Evolutionary conservation across 2,329 filamentous ascomycete genomes (phyloP).

Genomic region (Arthrinium puccinioides): DNA sequence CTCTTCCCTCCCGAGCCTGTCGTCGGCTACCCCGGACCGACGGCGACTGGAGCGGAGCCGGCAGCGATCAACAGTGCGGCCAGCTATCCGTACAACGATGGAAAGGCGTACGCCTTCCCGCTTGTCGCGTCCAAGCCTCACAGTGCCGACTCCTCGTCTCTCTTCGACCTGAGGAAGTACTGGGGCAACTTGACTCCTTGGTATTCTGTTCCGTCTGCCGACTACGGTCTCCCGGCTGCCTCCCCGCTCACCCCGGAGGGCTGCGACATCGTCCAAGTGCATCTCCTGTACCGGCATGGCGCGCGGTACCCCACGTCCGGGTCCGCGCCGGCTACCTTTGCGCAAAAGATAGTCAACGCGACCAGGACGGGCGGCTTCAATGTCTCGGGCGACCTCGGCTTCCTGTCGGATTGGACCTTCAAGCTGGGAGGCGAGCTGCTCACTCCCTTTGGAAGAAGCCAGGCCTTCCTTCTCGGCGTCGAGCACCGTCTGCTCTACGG

Average conservation of each 20-base stretch:
- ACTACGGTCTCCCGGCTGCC: conserved; percentile 22
- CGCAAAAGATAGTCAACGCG: conserved; percentile 24
- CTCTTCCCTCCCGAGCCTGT: conserved; percentile 22
- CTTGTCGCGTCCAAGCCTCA: conserved; percentile 18
- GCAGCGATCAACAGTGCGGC: conserved; percentile 20
- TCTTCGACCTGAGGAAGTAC: conserved; percentile 22
- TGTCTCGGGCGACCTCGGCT: conserved; percentile 19
- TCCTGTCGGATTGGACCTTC: conserved; percentile 25
- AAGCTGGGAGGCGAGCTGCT: conserved; percentile 27
- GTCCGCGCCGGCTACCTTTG: conserved; percentile 20
- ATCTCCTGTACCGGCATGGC: conserved; percentile 24
- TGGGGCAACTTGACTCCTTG: conserved; percentile 26
- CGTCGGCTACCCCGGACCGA: conserved; percentile 20
- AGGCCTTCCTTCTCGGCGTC: conserved; percentile 32
- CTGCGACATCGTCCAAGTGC: conserved; percentile 23
- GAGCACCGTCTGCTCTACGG: conserved; percentile 33
- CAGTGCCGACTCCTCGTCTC: conserved; percentile 12
- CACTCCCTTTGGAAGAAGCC: conserved; percentile 29
- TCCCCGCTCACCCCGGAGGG: conserved; percentile 20
- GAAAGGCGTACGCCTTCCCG: conserved; percentile 20
- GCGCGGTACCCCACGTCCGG: conserved; percentile 24
- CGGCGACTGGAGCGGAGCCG: conserved; percentile 19
- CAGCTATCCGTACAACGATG: conserved; percentile 18
- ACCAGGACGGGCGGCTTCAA: conserved; percentile 24
- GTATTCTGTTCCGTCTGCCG: conserved; percentile 23